phyloP scores from a whole-genome alignment of 176 grass and related monocot genomes.

The Carex kokanica region DNA sequence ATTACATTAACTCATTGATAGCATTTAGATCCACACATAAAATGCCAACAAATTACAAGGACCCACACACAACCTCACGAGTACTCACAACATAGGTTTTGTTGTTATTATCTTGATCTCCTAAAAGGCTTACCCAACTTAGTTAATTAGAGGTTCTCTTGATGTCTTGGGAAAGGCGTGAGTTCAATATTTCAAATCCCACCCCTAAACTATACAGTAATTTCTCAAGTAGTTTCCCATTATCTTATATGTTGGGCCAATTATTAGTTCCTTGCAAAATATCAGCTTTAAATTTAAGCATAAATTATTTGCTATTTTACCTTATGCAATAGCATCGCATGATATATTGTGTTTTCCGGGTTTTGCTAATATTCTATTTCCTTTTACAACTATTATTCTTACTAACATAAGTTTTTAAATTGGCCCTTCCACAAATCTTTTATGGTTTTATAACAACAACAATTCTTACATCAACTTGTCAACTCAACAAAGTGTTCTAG shows the following conservation, averaged over 20 bases:
- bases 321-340: background rate
- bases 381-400: background rate
- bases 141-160: background rate
- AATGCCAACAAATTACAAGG: background rate
- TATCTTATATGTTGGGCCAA: background rate
- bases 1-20: background rate
- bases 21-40: background rate
- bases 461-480: background rate
- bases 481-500: background rate
- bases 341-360: background rate
- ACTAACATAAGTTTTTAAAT: background rate
- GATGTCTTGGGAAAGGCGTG: background rate
- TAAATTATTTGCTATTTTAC: background rate
- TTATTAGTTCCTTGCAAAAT: background rate
- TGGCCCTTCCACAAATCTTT: background rate
- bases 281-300: constrained; percentile 4
- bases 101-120: background rate
- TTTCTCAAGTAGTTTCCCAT: background rate
- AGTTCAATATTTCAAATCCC: background rate
- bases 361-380: background rate
- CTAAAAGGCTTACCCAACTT: background rate
- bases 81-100: background rate
- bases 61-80: background rate
- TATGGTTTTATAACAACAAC: background rate
- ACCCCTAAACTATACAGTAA: background rate